Evolutionary conservation across 2,329 filamentous ascomycete species (phyloP).

Genomic region (Chrysoporthe puriensis): DNA sequence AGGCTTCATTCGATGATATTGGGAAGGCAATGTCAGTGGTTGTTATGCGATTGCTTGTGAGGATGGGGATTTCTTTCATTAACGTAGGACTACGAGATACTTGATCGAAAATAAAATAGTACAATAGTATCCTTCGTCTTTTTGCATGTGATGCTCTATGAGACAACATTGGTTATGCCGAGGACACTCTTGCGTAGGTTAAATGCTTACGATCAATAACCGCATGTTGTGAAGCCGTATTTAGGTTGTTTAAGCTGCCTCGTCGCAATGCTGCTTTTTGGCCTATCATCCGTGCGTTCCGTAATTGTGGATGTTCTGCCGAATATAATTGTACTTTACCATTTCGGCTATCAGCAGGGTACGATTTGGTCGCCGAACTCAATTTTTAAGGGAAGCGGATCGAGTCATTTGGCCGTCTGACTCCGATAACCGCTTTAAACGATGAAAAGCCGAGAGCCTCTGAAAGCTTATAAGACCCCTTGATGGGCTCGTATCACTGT

Average conservation of each 20-base stretch:
- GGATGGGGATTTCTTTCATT: neutral
- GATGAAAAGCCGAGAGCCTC: neutral
- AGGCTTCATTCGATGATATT: constrained; percentile 42
- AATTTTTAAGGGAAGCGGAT: constrained; percentile 1
- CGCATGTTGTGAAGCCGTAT: neutral
- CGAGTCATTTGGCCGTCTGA: neutral
- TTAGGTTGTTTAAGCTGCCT: neutral
- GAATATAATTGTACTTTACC: neutral
- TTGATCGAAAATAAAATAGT: neutral
- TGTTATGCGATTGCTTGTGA: neutral
- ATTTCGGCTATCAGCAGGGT: neutral
- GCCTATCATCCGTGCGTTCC: neutral
- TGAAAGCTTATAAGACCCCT: neutral
- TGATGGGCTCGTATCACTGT: neutral
- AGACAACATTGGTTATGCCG: neutral
- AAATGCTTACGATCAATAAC: neutral
- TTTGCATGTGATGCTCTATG: constrained; percentile 1
- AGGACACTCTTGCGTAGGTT: neutral
- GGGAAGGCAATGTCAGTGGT: neutral
- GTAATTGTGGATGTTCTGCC: neutral
- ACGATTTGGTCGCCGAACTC: neutral
- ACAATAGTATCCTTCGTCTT: neutral
- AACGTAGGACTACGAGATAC: too few relatives aligned
- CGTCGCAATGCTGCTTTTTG: too few relatives aligned
- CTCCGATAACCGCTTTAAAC: constrained; percentile 1